Conservation (phyloP, 805 yeast genomes). For the Candida mattraensis region DNA sequence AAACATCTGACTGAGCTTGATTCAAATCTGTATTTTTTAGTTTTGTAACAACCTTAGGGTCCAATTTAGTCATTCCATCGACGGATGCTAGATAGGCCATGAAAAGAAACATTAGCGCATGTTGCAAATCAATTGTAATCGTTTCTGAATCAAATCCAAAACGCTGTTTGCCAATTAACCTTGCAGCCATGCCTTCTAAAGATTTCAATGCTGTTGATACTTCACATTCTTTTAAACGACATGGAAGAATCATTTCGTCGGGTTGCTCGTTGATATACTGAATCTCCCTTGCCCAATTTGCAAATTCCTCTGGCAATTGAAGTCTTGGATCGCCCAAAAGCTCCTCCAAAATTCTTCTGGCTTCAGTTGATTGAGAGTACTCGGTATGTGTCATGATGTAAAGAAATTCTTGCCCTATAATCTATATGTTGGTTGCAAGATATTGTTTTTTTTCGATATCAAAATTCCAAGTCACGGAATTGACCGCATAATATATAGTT, state of each 20-base stretch:
- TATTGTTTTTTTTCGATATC: no score
- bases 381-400: conserved; percentile 16
- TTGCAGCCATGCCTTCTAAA: conserved; percentile 22
- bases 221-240: conserved; percentile 26
- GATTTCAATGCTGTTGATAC: conserved; percentile 25
- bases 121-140: conserved; percentile 26
- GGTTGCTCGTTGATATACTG: conserved; percentile 18
- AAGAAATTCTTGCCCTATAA: no score
- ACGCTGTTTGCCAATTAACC: conserved; percentile 15
- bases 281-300: conserved; percentile 7
- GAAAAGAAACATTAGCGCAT: conserved; percentile 32
- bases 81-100: conserved; percentile 36
- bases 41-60: conserved; percentile 18
- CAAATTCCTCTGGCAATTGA: conserved; percentile 20
- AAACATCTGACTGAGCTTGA: conserved; percentile 28
- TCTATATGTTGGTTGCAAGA: no score
- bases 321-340: conserved; percentile 11
- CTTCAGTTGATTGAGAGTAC: conserved; percentile 14
- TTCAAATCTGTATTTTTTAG: conserved; percentile 27
- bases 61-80: conserved; percentile 31
- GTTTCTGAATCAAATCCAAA: conserved; percentile 10
- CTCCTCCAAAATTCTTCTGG: conserved; percentile 11
- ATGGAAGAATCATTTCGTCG: conserved; percentile 21
- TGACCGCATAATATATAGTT: no score
- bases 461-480: no score